Evolutionary conservation across 1,284 basidiomycete species (phyloP), one percentile per base, ranked within the genome.

Genomic region (Boletellus deceptivus): DNA sequence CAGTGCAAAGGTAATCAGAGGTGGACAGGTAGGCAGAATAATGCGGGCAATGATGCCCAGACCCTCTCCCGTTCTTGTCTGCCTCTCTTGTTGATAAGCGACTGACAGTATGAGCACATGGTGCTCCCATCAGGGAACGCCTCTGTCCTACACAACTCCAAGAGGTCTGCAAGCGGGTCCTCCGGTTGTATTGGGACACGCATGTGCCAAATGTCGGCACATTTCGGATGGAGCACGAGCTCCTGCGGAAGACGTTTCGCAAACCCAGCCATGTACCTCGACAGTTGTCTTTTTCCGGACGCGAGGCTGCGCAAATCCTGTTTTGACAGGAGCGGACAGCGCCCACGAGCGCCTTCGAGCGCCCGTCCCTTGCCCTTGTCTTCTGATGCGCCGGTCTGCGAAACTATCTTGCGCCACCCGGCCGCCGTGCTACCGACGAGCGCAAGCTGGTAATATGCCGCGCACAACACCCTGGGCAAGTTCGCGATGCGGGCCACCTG

Each of bases 401-500:
- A 37, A 4, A 46, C 27, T 11, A 18, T 22, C 8, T 46, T 37
- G 10, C 22, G 36, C 36, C 35, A 37, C 17, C 25, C 36, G 14
- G 1, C 38, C 4, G 40, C 17, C 38, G 31, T 18, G 38, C 6
- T 35, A 4, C 17, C 24, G 13, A 37, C 24, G 9, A 27, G 27
- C 13, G 39, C 47, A 13, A 51, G 49, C 24, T 42, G 44, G 6
- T 51, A 51, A 48, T 48, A 51, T 3, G 44, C 45, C 16, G 20
- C 25, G 20, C 40, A n/a, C 5, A 51, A 16, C n/a, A 51, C 13
- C 11, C 9, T 25, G 14, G 39, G 40, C 9, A 43, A 11, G 29
- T 43, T 43, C 4, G 46, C 45, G 20, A 51, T 48, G n/a, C 20
- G 50, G 13, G 50, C 50, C 45, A 48, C 45, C 16, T 43, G 49